Evolutionary conservation across 768 basidiomycete species (phyloP), one percentile per base, ranked within the genome.

Genomic region (Phlebiopsis flavidoalba): DNA sequence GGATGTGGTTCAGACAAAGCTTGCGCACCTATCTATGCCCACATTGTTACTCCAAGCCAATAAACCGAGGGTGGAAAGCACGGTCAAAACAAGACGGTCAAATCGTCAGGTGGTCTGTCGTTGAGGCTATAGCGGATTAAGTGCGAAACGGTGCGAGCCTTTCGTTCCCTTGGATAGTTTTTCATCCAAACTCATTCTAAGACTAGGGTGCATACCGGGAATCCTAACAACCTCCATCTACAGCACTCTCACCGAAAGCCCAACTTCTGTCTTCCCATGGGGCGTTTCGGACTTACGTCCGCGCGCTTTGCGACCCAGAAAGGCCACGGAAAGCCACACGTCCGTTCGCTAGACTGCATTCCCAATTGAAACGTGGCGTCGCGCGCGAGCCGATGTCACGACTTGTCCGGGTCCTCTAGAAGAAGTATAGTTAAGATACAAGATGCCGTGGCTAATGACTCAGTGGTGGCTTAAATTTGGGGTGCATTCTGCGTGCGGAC

Each of bases 21-120:
- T 95, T 15, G 87, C 91, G 17, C 95, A 96, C 69, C 87, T n/a
- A 95, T 71, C 75, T 95, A 14, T 98, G 95, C 74, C 82, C 84
- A 59, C 79, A 77, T 36, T 98, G 95, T 72, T 95, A 90, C 67
- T 84, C 83, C 15, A 81, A 82, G n/a, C n/a, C n/a, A 61, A 76
- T 94, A 53, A 86, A 75, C 61, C 76, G 87, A 59, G 77, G 77
- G 68, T 91, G 83, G 83, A 90, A 91, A 67, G 66, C 70, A 22
- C 69, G 74, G 57, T 40, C 62, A 11, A 63, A 49, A 51, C 24
- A 55, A 40, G 56, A 37, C 26, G 60, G 45, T 12, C 35, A 58
- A n/a, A 48, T 14, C 57, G 36, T 48, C 45, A 12, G 45, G 45
- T 6, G 48, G n/a, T 46, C n/a, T n/a, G 51, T 49, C 17, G 52